These are phyloP conservation scores for Naganishia vaughanmartiniae DNA, from an alignment of 768 basidiomycete genomes.

Conservation along the genomic window DNA sequence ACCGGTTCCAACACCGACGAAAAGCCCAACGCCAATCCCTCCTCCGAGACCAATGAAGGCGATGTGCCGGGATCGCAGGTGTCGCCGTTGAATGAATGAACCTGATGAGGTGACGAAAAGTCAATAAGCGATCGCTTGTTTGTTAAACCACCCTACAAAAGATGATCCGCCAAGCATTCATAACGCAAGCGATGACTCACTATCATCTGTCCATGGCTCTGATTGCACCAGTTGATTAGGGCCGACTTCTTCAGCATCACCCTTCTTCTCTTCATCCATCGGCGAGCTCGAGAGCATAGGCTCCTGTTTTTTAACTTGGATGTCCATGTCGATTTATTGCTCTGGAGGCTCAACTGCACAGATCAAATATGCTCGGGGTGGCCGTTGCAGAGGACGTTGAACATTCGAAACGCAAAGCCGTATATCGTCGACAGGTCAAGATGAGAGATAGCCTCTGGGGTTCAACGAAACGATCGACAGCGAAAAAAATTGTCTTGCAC, in stretches of 20 bases:
- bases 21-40: slow-evolving; percentile 59
- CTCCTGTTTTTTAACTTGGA: neutral
- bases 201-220: slow-evolving; percentile 14
- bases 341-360: no score
- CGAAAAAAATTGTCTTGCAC: no score
- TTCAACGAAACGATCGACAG: no score
- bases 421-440: no score
- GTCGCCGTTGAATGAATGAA: slow-evolving; percentile 24
- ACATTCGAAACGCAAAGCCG: no score
- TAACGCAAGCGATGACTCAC: neutral
- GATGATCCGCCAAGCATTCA: neutral
- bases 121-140: neutral
- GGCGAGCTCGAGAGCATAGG: no score
- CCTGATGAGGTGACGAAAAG: neutral
- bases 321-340: neutral
- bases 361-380: no score
- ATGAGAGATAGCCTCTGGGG: no score
- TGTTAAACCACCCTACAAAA: neutral
- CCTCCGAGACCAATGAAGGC: slow-evolving; percentile 38
- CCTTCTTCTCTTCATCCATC: slow-evolving; percentile 20
- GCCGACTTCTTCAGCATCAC: neutral
- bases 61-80: slow-evolving; percentile 25
- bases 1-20: slow-evolving; percentile 59
- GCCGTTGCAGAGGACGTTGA: no score
- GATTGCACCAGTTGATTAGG: slow-evolving; percentile 11